A percentile compares a stretch with the other conserved stretches of the same genome.
Conservation (phyloP, 2,329 filamentous ascomycete genomes). For the Aspergillus aculeatinus region DNA sequence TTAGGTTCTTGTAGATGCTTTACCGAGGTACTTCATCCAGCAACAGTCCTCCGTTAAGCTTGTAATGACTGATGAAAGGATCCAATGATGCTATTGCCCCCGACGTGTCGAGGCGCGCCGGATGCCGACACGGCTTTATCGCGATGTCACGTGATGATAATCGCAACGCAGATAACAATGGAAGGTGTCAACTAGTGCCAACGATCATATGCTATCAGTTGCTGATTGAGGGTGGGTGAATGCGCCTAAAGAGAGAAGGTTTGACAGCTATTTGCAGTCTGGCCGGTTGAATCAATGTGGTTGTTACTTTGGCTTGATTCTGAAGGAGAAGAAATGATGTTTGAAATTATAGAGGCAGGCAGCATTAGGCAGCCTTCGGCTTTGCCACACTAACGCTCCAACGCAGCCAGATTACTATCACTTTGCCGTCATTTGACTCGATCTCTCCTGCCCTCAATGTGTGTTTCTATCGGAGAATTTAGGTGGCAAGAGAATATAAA, state of each 20-base stretch:
- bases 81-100: neutral
- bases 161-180: neutral
- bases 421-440: neutral
- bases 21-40: constrained; percentile 8
- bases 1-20: constrained; percentile 9
- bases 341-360: neutral
- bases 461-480: neutral
- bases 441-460: neutral
- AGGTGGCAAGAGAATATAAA: neutral
- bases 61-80: neutral
- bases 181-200: neutral
- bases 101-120: constrained; percentile 21
- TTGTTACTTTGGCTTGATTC: too few species aligned
- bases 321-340: neutral
- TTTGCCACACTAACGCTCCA: neutral
- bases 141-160: constrained; percentile 34
- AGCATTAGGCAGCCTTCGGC: neutral
- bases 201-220: neutral
- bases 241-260: neutral
- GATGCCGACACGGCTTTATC: constrained; percentile 25
- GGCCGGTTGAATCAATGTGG: too few species aligned
- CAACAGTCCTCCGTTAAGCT: neutral
- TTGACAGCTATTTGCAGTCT: neutral
- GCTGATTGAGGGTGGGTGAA: neutral
- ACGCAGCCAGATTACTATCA: neutral